Evolutionary conservation across 495 filamentous ascomycete genomes (phyloP).

Genomic region (Penicillium cosmopolitanum): DNA sequence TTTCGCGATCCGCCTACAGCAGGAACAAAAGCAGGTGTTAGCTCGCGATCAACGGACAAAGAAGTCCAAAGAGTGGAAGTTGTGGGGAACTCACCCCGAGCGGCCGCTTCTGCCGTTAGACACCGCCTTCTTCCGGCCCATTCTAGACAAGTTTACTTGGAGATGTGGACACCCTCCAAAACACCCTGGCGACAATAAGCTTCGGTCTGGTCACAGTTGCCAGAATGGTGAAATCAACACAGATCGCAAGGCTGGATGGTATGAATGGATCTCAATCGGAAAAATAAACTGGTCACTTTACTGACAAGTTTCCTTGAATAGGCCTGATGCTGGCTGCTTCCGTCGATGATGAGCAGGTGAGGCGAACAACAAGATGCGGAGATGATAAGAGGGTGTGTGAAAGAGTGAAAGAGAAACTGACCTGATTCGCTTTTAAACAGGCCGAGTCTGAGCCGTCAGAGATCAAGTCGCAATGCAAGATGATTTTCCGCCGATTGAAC

Average conservation of each 20-base stretch:
- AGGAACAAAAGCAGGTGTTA: constrained; percentile 17
- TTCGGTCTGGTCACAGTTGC: background rate
- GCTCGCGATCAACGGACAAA: background rate
- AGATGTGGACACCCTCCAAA: constrained; percentile 21
- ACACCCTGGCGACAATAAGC: constrained; percentile 11
- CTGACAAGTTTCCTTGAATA: constrained; percentile 44
- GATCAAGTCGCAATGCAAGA: constrained; percentile 87
- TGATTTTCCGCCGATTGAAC: constrained; percentile 83
- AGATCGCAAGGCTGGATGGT: constrained; percentile 94
- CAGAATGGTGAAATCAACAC: constrained; percentile 92
- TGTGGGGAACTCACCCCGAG: constrained; percentile 22
- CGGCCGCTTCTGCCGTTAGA: constrained; percentile 33
- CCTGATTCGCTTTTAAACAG: constrained; percentile 33
- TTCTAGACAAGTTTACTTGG: constrained; percentile 6
- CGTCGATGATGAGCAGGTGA: constrained; percentile 83
- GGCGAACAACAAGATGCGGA: constrained; percentile 10
- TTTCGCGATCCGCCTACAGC: constrained; percentile 20
- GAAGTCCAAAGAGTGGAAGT: background rate
- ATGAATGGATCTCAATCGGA: constrained; percentile 5
- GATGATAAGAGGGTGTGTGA: background rate
- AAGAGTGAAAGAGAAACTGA: background rate
- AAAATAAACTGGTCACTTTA: background rate
- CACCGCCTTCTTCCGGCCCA: constrained; percentile 44
- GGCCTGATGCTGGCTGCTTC: constrained; percentile 94
- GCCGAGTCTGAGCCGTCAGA: constrained; percentile 78